Evolutionary conservation across 1,139 yeast genomes (phyloP).

Genomic region (Petasospora fabianii): DNA sequence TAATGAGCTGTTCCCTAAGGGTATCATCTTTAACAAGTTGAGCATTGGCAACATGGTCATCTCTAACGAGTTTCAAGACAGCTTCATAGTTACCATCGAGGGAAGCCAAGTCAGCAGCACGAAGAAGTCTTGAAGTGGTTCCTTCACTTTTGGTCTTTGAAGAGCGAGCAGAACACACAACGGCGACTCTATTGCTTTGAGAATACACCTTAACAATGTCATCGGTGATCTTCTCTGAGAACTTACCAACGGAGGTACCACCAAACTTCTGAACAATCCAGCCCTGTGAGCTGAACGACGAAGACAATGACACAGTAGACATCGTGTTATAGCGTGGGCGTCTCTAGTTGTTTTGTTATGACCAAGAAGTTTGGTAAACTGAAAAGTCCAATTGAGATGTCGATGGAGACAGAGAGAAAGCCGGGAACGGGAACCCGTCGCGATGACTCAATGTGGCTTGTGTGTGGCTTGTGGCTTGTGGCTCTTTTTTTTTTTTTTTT

Average conservation of each 20-base stretch:
- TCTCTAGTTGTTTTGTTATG: no score
- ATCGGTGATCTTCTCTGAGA: constrained; percentile 78
- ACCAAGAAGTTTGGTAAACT: no score
- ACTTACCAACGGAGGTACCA: constrained; percentile 97
- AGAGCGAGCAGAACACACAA: constrained; percentile 94
- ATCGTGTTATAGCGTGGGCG: constrained; percentile 8
- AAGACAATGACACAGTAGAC: constrained; percentile 25
- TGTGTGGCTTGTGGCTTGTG: no score
- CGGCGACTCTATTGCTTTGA: constrained; percentile 70
- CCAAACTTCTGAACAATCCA: constrained; percentile 97
- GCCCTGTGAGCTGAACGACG: constrained; percentile 22
- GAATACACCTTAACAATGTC: constrained; percentile 73
- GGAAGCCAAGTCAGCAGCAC: constrained; percentile 77
- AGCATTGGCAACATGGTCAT: constrained; percentile 82
- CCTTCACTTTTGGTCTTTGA: constrained; percentile 91
- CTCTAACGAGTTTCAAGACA: constrained; percentile 59
- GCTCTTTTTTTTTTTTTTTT: no score
- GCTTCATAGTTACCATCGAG: constrained; percentile 44
- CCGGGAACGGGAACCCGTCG: no score
- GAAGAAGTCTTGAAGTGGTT: constrained; percentile 79
- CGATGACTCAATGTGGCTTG: no score
- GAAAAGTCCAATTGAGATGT: no score
- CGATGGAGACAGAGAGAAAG: no score
- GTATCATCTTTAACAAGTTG: constrained; percentile 44
- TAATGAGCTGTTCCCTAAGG: constrained; percentile 46